These are phyloP conservation scores for Peronospora belbahrii DNA, from an alignment of 352 stramenopile species.

Conservation along the genomic window DNA sequence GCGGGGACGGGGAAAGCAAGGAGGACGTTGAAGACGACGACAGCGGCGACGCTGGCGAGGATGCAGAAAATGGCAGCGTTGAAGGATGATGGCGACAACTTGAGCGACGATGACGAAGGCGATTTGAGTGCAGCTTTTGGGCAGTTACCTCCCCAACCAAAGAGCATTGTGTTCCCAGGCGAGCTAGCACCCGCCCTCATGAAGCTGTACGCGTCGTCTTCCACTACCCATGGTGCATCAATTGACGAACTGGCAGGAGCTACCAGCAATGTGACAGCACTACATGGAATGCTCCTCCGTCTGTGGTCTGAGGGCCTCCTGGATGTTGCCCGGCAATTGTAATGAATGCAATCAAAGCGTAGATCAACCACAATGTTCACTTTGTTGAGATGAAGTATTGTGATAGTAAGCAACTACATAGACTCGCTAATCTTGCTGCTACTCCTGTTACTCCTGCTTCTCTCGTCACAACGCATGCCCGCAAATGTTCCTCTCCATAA, in stretches of 20 bases:
- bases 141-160: constrained; percentile 34
- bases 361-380: constrained; percentile 38
- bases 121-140: constrained; percentile 28
- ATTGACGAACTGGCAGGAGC: constrained; percentile 40
- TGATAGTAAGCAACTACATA: constrained; percentile 21
- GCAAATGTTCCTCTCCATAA: constrained; percentile 25
- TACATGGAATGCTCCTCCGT: constrained; percentile 75
- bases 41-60: constrained; percentile 19
- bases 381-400: constrained; percentile 14
- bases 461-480: constrained; percentile 10
- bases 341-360: constrained; percentile 6
- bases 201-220: constrained; percentile 58
- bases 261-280: constrained; percentile 42
- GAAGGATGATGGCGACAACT: constrained; percentile 25
- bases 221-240: constrained; percentile 8
- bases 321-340: constrained; percentile 21
- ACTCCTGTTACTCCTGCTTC: constrained; percentile 3
- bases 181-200: constrained; percentile 52
- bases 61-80: constrained; percentile 12
- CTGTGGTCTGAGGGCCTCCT: constrained; percentile 72
- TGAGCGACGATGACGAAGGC: constrained; percentile 25
- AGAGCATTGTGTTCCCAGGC: constrained; percentile 56
- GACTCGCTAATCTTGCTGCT: constrained; percentile 13
- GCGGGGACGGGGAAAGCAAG: constrained; percentile 19
- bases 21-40: constrained; percentile 21